Conservation (phyloP, 2,329 filamentous ascomycete genomes). For the Alternaria brassicae region DNA sequence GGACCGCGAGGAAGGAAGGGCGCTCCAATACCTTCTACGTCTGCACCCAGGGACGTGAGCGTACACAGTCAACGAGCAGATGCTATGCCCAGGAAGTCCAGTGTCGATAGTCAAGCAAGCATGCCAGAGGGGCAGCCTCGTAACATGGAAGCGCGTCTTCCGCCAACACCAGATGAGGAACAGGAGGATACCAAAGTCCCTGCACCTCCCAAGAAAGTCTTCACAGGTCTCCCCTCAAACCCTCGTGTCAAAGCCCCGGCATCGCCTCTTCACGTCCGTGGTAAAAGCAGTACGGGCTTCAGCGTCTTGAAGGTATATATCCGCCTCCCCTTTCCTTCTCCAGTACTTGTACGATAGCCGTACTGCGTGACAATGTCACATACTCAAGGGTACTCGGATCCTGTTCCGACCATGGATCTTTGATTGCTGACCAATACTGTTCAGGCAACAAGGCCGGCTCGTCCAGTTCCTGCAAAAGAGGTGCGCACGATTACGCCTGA, state of each 20-base stretch:
- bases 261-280: conserved; percentile 40
- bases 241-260: conserved; percentile 33
- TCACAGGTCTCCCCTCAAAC: conserved; percentile 41
- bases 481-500: conserved; percentile 39
- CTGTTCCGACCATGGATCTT: neutral
- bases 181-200: conserved; percentile 16
- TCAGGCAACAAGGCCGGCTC: conserved; percentile 33
- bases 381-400: conserved; percentile 14
- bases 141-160: conserved; percentile 25
- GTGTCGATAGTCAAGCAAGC: neutral
- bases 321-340: conserved; percentile 31
- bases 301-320: conserved; percentile 48
- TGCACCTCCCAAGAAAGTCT: conserved; percentile 32
- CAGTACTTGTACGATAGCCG: conserved; percentile 30
- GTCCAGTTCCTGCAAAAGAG: conserved; percentile 21
- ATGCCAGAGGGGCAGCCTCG: conserved; percentile 3
- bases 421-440: neutral
- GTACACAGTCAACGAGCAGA: conserved; percentile 12
- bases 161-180: conserved; percentile 43
- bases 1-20: conserved; percentile 41
- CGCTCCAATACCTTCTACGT: conserved; percentile 30
- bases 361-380: conserved; percentile 15
- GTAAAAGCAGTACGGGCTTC: conserved; percentile 50
- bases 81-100: conserved; percentile 4
- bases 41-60: conserved; percentile 26